phyloP scores from a whole-genome alignment of 345 rosid genomes.

The Cochlearia excelsa region DNA sequence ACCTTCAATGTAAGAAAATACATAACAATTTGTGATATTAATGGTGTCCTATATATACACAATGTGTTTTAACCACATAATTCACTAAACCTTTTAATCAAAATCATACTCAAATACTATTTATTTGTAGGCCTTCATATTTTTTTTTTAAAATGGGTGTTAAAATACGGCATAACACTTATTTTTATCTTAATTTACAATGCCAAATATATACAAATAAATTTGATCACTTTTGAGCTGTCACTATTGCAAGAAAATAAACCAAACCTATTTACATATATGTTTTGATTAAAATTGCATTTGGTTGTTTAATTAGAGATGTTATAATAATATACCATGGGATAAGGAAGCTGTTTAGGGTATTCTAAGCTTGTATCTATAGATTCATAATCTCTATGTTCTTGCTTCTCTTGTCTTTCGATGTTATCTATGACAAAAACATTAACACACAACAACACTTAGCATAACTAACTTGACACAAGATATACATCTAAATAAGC shows the following conservation, averaged over 20 bases:
- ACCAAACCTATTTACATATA: background rate
- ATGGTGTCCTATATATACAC: no score
- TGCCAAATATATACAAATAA: no score
- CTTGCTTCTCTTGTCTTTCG: slow-evolving; percentile 62
- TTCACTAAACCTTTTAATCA: no score
- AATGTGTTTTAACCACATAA: no score
- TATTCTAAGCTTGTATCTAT: slow-evolving; percentile 44
- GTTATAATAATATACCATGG: slow-evolving; percentile 39
- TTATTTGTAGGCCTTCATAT: no score
- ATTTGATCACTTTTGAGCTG: no score
- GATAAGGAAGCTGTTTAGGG: slow-evolving; percentile 36
- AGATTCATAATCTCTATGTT: slow-evolving; percentile 51
- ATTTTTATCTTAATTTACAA: no score
- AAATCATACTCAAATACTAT: no score
- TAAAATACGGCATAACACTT: no score
- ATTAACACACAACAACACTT: slow-evolving; percentile 20
- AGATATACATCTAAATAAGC: background rate
- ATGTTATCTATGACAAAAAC: slow-evolving; percentile 46
- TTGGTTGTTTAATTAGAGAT: slow-evolving; percentile 23
- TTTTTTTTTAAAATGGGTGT: no score
- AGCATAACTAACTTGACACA: background rate
- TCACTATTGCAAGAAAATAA: background rate
- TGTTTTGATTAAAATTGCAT: no score
- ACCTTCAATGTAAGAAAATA: slow-evolving; percentile 44
- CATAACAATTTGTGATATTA: background rate